Conservation (phyloP, 495 filamentous ascomycete genomes). For the Stereocaulon alpinum region DNA sequence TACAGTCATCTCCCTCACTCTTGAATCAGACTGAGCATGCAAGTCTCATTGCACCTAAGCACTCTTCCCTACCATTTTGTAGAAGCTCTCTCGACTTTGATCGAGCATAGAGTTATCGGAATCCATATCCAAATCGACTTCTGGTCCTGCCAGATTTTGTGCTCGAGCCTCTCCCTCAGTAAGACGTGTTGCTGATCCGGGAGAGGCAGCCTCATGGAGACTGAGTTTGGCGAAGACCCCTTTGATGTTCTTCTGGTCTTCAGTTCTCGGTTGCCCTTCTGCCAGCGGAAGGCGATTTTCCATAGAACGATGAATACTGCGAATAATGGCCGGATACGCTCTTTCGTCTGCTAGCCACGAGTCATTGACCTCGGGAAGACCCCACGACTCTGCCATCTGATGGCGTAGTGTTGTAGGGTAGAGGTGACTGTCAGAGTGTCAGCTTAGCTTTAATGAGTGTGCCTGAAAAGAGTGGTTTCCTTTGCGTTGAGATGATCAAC, state of each 20-base stretch:
- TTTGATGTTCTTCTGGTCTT: constrained; percentile 66
- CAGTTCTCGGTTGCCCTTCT: constrained; percentile 35
- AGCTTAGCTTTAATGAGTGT: background rate
- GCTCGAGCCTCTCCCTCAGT: background rate
- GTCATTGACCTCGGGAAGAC: constrained; percentile 52
- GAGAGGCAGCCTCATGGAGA: constrained; percentile 27
- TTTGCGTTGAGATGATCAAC: background rate
- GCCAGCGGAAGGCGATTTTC: constrained; percentile 45
- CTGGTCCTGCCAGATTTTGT: background rate
- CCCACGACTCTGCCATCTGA: constrained; percentile 62
- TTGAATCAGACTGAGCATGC: background rate
- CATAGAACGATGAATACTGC: constrained; percentile 64
- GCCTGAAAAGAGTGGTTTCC: background rate
- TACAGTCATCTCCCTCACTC: background rate
- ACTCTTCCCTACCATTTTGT: background rate
- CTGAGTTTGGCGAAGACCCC: constrained; percentile 51
- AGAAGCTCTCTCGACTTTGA: constrained; percentile 3
- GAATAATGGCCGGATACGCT: constrained; percentile 57
- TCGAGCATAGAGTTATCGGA: constrained; percentile 7
- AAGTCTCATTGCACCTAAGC: background rate
- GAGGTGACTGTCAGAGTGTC: constrained; percentile 54
- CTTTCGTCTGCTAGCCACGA: constrained; percentile 89
- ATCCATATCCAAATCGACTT: constrained; percentile 1
- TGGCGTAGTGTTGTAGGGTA: constrained; percentile 63
- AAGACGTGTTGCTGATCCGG: constrained; percentile 17